Conservation (phyloP, 1,139 yeast genomes). For the Blastobotrys malaysiensis region DNA sequence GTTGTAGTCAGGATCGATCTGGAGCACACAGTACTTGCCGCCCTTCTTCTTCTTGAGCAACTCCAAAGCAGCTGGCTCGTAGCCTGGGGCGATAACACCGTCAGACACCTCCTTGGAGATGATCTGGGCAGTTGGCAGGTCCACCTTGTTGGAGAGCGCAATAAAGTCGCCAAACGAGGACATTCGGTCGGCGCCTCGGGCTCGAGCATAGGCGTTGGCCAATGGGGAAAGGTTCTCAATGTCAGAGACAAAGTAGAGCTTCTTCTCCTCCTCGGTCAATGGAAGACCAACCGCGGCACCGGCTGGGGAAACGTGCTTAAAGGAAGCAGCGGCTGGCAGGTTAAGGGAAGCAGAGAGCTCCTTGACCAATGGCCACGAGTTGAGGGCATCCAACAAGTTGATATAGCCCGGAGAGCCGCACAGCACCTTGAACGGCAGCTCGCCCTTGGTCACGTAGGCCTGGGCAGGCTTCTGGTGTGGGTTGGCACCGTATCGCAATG, state of each 20-base stretch:
- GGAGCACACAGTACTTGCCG: constrained; percentile 94
- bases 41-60: constrained; percentile 87
- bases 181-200: constrained; percentile 99
- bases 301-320: constrained; percentile 98
- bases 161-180: constrained; percentile 98
- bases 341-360: constrained; percentile 91
- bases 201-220: constrained; percentile 98
- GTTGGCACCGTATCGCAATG: constrained; percentile 96
- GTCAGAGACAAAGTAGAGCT: constrained; percentile 89
- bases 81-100: constrained; percentile 98
- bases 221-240: constrained; percentile 92
- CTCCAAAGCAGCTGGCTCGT: constrained; percentile 84
- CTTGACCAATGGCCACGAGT: constrained; percentile 98
- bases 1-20: constrained; percentile 88
- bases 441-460: constrained; percentile 82
- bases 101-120: constrained; percentile 96
- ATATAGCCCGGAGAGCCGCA: constrained; percentile 97
- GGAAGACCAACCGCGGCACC: constrained; percentile 98
- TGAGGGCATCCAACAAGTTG: constrained; percentile 89
- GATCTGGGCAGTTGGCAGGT: constrained; percentile 92
- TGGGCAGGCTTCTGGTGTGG: constrained; percentile 99
- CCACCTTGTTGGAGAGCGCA: constrained; percentile 94
- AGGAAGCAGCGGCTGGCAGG: constrained; percentile 97
- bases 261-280: constrained; percentile 82
- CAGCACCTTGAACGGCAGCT: constrained; percentile 88